Conservation (phyloP, 176 grass and related monocot species). For the maize (Zea mays) region Zm-B73-REFERENCE-NAM-5.0 NC_050104.1:20079001-20079500, state of each 20-base stretch:
- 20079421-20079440: not conserved
- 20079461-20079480: not conserved
- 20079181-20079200: not conserved
- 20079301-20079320: no score
- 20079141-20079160: not conserved
- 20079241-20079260: no score
- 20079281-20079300: no score
- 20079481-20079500: not conserved
- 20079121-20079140: no score
- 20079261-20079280: no score
- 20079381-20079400: not conserved
- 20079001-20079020: not conserved
- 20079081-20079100: not conserved
- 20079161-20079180: constrained; percentile 1
- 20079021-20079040: not conserved
- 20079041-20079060: not conserved
- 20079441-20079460: not conserved
- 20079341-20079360: constrained; percentile 8
- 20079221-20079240: no score
- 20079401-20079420: not conserved
- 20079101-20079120: no score
- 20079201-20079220: constrained; percentile 1
- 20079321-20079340: no score
- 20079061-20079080: not conserved
- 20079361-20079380: constrained; percentile 23